Evolutionary conservation across 495 filamentous ascomycete species (phyloP).

Genomic region (Bathelium albidoporum): DNA sequence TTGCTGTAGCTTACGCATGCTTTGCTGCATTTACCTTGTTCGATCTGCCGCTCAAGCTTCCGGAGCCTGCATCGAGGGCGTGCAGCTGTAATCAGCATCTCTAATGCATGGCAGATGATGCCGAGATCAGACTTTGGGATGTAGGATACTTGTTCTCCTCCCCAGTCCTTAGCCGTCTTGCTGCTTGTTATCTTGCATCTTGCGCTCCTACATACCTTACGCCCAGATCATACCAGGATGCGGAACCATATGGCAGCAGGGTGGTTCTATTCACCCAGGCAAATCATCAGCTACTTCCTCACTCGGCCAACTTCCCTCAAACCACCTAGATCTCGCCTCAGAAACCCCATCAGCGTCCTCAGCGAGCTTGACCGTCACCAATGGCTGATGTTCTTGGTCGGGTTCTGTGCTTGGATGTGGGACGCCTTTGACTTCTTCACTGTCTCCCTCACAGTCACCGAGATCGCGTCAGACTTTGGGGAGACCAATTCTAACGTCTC

Average conservation of each 20-base stretch:
- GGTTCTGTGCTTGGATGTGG: slow-evolving; percentile 31
- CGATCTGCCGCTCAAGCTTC: not conserved
- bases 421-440: slow-evolving; percentile 38
- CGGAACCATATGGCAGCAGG: slow-evolving; percentile 34
- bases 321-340: slow-evolving; percentile 22
- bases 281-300: slow-evolving; percentile 30
- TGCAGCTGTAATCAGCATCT: not conserved
- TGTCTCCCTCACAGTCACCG: slow-evolving; percentile 32
- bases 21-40: not conserved
- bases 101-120: not conserved
- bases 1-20: not conserved
- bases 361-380: slow-evolving; percentile 29
- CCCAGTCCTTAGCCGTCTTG: not conserved
- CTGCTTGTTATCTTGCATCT: not conserved
- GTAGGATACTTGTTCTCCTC: not conserved
- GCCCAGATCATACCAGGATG: slow-evolving; percentile 25
- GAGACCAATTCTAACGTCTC: slow-evolving; percentile 29
- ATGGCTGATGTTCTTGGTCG: slow-evolving; percentile 35
- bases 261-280: slow-evolving; percentile 34
- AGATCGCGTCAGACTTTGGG: slow-evolving; percentile 29
- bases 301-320: slow-evolving; percentile 28
- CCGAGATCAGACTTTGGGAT: not conserved
- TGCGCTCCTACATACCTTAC: not conserved
- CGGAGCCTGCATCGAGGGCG: not conserved
- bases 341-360: slow-evolving; percentile 28